Evolutionary conservation across 768 basidiomycete species (phyloP), one percentile per base, ranked within the genome.

Genomic region (Strobilomyces dryophilus): DNA sequence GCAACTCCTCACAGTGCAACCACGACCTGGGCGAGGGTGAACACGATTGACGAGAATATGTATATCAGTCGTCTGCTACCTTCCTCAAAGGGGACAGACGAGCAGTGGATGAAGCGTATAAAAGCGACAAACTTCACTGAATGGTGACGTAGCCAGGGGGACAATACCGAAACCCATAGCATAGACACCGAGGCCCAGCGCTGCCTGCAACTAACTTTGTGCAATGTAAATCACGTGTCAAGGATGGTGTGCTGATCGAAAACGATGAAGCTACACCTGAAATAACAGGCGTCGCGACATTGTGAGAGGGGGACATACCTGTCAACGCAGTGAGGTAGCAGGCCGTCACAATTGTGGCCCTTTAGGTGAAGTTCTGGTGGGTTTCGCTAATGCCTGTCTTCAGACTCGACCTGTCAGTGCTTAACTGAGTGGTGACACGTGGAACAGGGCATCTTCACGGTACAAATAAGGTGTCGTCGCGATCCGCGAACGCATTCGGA

Each of bases 31-130:
- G 81, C 79, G 18, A 76, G 53, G 9, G 79, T 59, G 54, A 81
- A 83, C 21, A 78, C 74, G 36, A 78, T 47, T 3, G 70, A 70
- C 0, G 82, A 83, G 47, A 71, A 72, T 14, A 84, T 64, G 56
- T 85, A 87, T 1, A 87, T 58, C 0, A 84, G 83, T 40, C 78
- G 77, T 55, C 86, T 67, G 15, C 86, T 85, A 55, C 85, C 79
- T 59, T 89, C 86, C 66, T 89, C 24, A 6, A 44, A 5, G 3
- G 17, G 34, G 14, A 36, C 35, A 9, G 8, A 5, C 58, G 42
- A 57, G 49, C 5, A 10, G 2, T 14, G 5, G 17, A 45, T 27
- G 3, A 18, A 35, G 44, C 11, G 42, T 36, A 18, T 10, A 6
- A 34, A 3, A 26, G 34, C 1, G 9, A 7, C 63, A 11, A 26